Conservation (phyloP, 352 stramenopile genomes). For the Pythium brassicae region DNA sequence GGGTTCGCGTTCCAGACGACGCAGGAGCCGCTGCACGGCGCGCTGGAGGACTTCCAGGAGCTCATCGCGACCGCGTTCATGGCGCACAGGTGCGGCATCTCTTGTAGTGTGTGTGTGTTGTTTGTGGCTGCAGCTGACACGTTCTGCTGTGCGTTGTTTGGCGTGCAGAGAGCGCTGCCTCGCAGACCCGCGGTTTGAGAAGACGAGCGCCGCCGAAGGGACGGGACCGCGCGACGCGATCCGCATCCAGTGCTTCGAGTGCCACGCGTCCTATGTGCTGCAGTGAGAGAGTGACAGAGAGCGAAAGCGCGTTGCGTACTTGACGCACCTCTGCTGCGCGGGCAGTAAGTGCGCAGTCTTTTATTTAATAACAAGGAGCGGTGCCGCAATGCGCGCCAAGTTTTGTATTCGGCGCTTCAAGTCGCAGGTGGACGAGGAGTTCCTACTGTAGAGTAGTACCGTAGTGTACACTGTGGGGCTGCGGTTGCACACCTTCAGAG, state of each 20-base stretch:
- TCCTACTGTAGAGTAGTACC: too few relatives aligned
- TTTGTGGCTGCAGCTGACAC: too few relatives aligned
- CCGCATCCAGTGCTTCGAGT: slow-evolving; percentile 9
- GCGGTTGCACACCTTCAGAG: too few relatives aligned
- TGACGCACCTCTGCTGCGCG: neutral
- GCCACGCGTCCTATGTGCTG: slow-evolving; percentile 1
- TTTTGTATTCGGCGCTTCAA: neutral
- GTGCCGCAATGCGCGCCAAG: neutral
- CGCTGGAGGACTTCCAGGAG: slow-evolving; percentile 60
- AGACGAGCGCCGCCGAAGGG: slow-evolving; percentile 19
- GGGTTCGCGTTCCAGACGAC: slow-evolving; percentile 49
- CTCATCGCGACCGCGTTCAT: slow-evolving; percentile 51
- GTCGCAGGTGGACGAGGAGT: neutral
- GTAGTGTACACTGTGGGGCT: too few relatives aligned
- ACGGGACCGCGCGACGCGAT: slow-evolving; percentile 9
- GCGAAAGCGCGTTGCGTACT: neutral
- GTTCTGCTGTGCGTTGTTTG: too few relatives aligned
- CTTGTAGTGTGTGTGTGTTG: neutral
- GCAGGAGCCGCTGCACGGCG: slow-evolving; percentile 41
- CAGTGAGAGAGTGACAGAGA: too few relatives aligned
- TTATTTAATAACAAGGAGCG: slow-evolving; percentile 11
- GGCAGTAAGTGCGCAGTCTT: slow-evolving; percentile 1
- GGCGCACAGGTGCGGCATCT: slow-evolving; percentile 39
- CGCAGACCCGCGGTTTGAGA: slow-evolving; percentile 47
- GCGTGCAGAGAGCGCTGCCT: slow-evolving; percentile 33